These are phyloP conservation scores for Apiotrichum gamsii DNA, from an alignment of 1,284 basidiomycete genomes.

Conservation along the genomic window DNA sequence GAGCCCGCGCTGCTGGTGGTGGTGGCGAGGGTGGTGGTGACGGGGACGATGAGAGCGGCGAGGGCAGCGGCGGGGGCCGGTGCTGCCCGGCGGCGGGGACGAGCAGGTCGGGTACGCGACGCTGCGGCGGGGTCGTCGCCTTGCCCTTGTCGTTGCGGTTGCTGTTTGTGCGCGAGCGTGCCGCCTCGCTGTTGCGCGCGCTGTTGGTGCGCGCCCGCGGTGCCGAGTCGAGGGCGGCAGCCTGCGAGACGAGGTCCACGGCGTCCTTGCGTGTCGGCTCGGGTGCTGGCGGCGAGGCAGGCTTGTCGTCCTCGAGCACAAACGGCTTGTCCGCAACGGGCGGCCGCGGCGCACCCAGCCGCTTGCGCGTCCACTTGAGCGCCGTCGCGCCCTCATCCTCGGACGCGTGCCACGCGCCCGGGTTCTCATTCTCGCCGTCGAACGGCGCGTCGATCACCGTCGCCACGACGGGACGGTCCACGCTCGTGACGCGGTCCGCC, in stretches of 20 bases:
- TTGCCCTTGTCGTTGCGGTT: too few relatives aligned
- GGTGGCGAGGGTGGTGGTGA: background rate
- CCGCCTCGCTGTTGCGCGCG: background rate
- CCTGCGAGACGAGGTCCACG: constrained; percentile 12
- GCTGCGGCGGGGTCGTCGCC: too few relatives aligned
- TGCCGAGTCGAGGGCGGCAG: too few relatives aligned
- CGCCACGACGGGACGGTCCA: background rate
- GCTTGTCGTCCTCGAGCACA: too few relatives aligned
- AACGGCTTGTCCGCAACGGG: background rate
- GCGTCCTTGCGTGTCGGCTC: constrained; percentile 4
- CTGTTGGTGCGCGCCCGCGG: too few relatives aligned
- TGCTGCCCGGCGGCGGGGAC: too few relatives aligned
- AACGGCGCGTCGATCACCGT: constrained; percentile 9
- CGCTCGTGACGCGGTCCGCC: constrained; percentile 36
- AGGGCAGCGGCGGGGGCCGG: too few relatives aligned
- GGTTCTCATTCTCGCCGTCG: constrained; percentile 16
- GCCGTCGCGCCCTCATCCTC: background rate
- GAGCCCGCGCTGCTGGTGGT: background rate
- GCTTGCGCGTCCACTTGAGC: constrained; percentile 6
- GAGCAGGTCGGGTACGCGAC: too few relatives aligned
- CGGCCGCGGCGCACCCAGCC: background rate
- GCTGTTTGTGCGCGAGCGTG: background rate
- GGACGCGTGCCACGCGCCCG: constrained; percentile 6
- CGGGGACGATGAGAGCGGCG: background rate
- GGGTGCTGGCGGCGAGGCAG: background rate